Evolutionary conservation across 2,329 filamentous ascomycete genomes (phyloP), one percentile per base, ranked within the genome.

Genomic region (Penicillium sp.): DNA sequence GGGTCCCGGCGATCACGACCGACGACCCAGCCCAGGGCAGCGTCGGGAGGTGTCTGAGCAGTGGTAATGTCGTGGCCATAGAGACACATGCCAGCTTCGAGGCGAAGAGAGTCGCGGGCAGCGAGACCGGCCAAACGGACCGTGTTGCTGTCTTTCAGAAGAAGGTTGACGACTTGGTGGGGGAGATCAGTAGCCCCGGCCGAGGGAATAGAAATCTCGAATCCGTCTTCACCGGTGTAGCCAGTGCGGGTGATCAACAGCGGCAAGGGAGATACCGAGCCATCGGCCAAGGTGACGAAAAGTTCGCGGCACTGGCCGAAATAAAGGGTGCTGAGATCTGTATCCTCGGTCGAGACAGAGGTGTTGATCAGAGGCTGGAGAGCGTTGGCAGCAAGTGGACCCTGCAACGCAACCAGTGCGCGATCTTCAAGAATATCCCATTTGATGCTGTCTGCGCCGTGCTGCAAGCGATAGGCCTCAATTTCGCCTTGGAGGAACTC

Each of bases 61-160:
- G 95, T 91, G 66, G 94, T 84, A 34, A 98, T 80, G 68, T 98
- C 93, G 72, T 97, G 89, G n/a, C 93, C 93, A 73, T 98, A 98
- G n/a, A 98, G 79, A 70, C 93, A 98, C 91, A 98, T 95, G 52
- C 93, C 93, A 0, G 93, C 93, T 74, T 98, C 93, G 28, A 98
- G 82, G 40, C 93, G 84, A 50, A 98, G 81, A 52, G 86, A 94
- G 70, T 98, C 93, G 55, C 93, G 82, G 2, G 93, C 89, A 8
- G 90, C 93, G 0, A 98, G 80, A 3, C 93, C 93, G 2, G 91
- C 90, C 39, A 95, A 80, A 62, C 86, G 85, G 12, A 95, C 75
- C 9, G 83, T 81, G 26, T 84, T 84, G 0, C 76, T 75, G 29
- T 79, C 74, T 36, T 77, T 68, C 40, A 95, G 79, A 25, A 95